Percentiles rank a stretch among this genome's conserved stretches.
phyloP scores from a whole-genome alignment of 768 basidiomycete genomes.

The Termitomyces sp. region DNA sequence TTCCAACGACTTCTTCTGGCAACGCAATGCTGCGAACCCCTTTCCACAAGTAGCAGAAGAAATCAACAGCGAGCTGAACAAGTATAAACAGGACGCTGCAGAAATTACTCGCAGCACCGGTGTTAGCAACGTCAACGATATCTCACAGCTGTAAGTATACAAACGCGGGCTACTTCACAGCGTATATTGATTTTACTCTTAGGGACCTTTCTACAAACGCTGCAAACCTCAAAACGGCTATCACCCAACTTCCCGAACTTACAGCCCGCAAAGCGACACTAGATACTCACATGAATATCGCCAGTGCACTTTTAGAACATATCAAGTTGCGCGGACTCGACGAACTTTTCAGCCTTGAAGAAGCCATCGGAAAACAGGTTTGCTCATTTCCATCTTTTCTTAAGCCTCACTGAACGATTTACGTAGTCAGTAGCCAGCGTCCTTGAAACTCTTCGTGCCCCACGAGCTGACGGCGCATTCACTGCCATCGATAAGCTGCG shows the following conservation, averaged over 20 bases:
- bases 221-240: conserved; percentile 91
- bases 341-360: conserved; percentile 96
- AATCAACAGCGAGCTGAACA: conserved; percentile 86
- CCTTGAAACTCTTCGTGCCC: conserved; percentile 79
- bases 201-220: conserved; percentile 93
- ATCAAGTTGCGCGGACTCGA: conserved; percentile 95
- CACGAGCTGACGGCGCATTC: conserved; percentile 59
- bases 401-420: background rate
- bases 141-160: conserved; percentile 76
- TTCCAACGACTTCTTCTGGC: conserved; percentile 99
- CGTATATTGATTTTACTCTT: background rate
- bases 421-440: conserved; percentile 68
- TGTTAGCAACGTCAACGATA: conserved; percentile 92
- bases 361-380: conserved; percentile 83
- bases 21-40: conserved; percentile 89
- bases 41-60: conserved; percentile 99
- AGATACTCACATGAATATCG: conserved; percentile 99
- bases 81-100: conserved; percentile 92
- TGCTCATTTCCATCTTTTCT: conserved; percentile 4
- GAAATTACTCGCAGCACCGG: conserved; percentile 96
- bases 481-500: conserved; percentile 85
- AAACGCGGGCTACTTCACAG: background rate
- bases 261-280: conserved; percentile 95
- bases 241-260: conserved; percentile 93
- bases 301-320: conserved; percentile 88